Evolutionary conservation across 129 eudicot species (phyloP).

Genomic region (Helianthus tuberosus): DNA sequence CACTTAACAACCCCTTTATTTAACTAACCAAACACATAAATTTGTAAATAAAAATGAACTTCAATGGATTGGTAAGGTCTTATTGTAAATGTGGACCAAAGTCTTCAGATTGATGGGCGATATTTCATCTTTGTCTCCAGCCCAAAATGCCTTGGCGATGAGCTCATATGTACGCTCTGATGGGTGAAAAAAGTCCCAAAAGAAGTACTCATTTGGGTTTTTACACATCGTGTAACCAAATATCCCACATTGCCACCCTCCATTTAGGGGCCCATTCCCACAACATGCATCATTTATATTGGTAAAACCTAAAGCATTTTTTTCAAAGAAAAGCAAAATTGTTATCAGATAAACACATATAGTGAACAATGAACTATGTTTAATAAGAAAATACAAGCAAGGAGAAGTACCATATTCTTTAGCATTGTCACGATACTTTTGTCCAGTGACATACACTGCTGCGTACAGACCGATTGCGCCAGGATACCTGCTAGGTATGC

Average conservation of each 20-base stretch:
- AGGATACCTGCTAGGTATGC: constrained; percentile 41
- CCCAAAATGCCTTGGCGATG: constrained; percentile 57
- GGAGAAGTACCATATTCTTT: constrained; percentile 45
- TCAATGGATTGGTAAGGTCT: neutral
- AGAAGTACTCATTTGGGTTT: constrained; percentile 50
- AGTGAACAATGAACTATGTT: neutral
- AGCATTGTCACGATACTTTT: constrained; percentile 43
- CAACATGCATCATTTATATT: constrained; percentile 65
- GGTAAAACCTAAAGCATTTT: constrained; percentile 39
- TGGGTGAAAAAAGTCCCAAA: constrained; percentile 86
- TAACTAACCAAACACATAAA: neutral
- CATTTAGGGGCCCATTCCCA: constrained; percentile 64
- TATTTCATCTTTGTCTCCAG: constrained; percentile 35
- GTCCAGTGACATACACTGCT: constrained; percentile 40
- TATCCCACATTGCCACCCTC: constrained; percentile 60
- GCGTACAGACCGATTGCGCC: constrained; percentile 60
- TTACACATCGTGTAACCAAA: constrained; percentile 52
- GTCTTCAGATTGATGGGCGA: constrained; percentile 68
- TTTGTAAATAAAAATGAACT: neutral
- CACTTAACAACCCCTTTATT: constrained; percentile 11
- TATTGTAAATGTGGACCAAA: constrained; percentile 27
- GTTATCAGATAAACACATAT: neutral
- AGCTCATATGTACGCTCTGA: constrained; percentile 55
- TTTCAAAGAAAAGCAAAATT: neutral
- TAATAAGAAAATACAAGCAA: neutral